Evolutionary conservation across 352 stramenopile genomes (phyloP), one percentile per base, ranked within the genome.

Genomic region (Phytopythium sindhum): DNA sequence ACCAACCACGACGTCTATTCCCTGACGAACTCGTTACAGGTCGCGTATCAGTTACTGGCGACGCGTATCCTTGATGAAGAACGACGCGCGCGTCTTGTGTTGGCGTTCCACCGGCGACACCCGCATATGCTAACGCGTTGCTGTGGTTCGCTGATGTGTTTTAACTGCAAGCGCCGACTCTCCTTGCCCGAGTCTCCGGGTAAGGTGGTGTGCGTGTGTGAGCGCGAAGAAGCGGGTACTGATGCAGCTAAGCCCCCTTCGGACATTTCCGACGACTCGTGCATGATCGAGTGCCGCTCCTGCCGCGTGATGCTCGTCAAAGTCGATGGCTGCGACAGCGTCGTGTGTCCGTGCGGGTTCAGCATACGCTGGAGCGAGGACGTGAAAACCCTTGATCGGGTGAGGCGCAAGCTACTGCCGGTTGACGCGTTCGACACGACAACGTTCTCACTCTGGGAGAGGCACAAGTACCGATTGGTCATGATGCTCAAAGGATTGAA

Each of bases 221-320:
- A 57, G 51, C 47, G 26, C 4, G 47, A 33, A 26, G 24, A 21
- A 21, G 17, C 29, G 10, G 21, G 24, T 1, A 33, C 52, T 15
- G 8, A 58, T 7, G 52, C 14, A 19, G n/a, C 45, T 28, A 14
- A 4, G 6, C 4, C 10, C 2, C 11, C 47, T 0, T 21, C 14
- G 12, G 54, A 60, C 54, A 48, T 48, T 24, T 9, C 8, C 14
- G 31, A 24, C 17, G 3, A 8, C 9, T 55, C 67, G 33, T 77
- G 70, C 51, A 58, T 77, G 21, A 33, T 79, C 19, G 64, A 79
- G 33, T 84, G 75, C 31, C 73, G 75, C 39, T 62, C 53, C 1
- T 86, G 78, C 56, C 75, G 71, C 28, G 69, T 79, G 23, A 81
- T 74, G 64, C 57, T 84, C 26, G 58, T 87, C 45, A 84, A 84